Conservation (phyloP, 805 yeast genomes). For the Cyberlindnera mississippiensis region DNA sequence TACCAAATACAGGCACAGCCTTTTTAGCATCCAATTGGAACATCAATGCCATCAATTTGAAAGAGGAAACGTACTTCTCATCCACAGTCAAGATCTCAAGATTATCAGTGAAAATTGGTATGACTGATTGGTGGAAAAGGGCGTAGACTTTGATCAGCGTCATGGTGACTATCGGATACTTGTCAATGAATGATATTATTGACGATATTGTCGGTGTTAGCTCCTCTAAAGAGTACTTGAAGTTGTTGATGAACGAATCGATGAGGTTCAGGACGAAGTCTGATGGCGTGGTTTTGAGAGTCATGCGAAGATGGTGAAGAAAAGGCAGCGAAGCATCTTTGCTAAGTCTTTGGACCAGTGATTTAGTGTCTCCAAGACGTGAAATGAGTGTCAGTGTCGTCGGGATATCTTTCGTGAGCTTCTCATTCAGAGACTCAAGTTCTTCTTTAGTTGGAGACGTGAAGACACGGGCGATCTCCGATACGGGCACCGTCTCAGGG, state of each 20-base stretch:
- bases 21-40: slow-evolving; percentile 12
- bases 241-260: slow-evolving; percentile 27
- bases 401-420: slow-evolving; percentile 1
- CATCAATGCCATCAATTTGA: slow-evolving; percentile 16
- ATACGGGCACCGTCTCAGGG: slow-evolving; percentile 1
- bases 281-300: neutral
- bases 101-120: slow-evolving; percentile 17
- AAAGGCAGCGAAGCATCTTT: slow-evolving; percentile 11
- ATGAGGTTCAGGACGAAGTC: slow-evolving; percentile 15
- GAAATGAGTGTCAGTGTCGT: slow-evolving; percentile 3
- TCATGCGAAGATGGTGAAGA: slow-evolving; percentile 4
- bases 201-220: slow-evolving; percentile 12
- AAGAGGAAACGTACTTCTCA: slow-evolving; percentile 24
- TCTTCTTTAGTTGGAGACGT: slow-evolving; percentile 2
- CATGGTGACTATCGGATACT: slow-evolving; percentile 8
- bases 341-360: slow-evolving; percentile 1
- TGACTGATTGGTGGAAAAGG: slow-evolving; percentile 6
- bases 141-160: slow-evolving; percentile 16
- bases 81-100: slow-evolving; percentile 22
- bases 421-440: neutral
- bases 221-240: slow-evolving; percentile 20
- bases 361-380: neutral
- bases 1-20: slow-evolving; percentile 23
- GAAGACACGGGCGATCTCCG: slow-evolving; percentile 6
- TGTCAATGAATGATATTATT: too few relatives aligned